Evolutionary conservation across 139 green algal species (phyloP).

Genomic region (Chlorella sorokiniana): DNA sequence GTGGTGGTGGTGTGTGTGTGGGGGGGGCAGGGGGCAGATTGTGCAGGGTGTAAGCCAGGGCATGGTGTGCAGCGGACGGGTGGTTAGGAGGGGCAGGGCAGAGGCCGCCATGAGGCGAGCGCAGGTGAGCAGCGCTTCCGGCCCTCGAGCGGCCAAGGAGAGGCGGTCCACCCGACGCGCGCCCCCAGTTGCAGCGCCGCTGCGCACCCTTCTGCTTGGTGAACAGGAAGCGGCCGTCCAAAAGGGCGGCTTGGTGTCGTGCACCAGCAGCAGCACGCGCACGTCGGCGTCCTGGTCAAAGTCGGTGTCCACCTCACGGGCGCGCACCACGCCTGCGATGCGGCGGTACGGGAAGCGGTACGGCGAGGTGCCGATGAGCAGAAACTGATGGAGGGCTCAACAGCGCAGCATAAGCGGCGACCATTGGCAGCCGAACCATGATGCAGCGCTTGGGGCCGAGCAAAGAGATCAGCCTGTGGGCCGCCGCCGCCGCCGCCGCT

Average conservation of each 20-base stretch:
- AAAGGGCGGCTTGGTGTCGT: slow-evolving; percentile 98
- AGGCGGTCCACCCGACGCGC: too few relatives aligned
- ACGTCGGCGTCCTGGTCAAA: slow-evolving; percentile 86
- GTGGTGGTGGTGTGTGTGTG: background rate
- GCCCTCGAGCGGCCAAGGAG: too few relatives aligned
- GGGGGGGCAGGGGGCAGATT: background rate
- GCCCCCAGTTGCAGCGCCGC: too few relatives aligned
- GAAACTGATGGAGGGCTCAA: background rate
- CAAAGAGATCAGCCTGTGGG: background rate
- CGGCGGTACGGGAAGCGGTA: background rate
- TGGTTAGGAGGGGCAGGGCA: too few relatives aligned
- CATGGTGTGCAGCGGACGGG: too few relatives aligned
- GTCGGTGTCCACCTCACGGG: slow-evolving; percentile 79
- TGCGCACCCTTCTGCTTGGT: slow-evolving; percentile 74
- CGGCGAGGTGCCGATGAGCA: background rate
- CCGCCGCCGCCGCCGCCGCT: background rate
- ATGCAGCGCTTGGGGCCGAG: background rate
- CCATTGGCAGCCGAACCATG: too few relatives aligned
- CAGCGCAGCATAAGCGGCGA: background rate
- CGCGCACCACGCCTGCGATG: slow-evolving; percentile 72
- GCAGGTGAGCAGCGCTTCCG: background rate
- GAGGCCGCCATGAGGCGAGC: too few relatives aligned
- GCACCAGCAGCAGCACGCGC: slow-evolving; percentile 91
- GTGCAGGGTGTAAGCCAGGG: too few relatives aligned
- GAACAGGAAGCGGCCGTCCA: slow-evolving; percentile 89